Evolutionary conservation across 192 early-diverging fungal species (phyloP).

Genomic region (Allomyces macrogynus): DNA sequence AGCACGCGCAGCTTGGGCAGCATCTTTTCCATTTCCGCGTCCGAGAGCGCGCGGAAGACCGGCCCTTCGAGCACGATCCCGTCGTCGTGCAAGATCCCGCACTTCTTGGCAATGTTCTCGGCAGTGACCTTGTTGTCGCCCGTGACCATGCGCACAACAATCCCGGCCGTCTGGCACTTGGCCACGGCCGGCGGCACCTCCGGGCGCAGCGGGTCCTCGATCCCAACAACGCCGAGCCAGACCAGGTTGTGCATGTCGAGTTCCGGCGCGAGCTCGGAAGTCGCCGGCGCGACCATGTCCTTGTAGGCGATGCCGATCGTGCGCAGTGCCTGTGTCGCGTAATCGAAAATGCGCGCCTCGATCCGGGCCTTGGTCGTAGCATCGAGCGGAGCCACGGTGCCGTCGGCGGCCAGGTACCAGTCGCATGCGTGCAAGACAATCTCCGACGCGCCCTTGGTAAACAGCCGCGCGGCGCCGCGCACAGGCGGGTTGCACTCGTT

Average conservation of each 20-base stretch:
- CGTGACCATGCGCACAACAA: slow-evolving; percentile 77
- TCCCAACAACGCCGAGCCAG: too few relatives aligned
- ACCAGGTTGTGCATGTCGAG: slow-evolving; percentile 29
- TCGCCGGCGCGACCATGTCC: slow-evolving; percentile 16
- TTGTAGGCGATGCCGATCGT: slow-evolving; percentile 51
- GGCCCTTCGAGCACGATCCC: slow-evolving; percentile 59
- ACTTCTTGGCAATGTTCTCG: too few relatives aligned
- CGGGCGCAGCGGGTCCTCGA: too few relatives aligned
- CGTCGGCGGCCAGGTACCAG: slow-evolving; percentile 34
- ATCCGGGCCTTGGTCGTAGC: slow-evolving; percentile 28
- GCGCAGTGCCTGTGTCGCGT: slow-evolving; percentile 49
- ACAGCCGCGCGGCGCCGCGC: too few relatives aligned
- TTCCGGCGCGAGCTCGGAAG: slow-evolving; percentile 24
- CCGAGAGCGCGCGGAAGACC: slow-evolving; percentile 46
- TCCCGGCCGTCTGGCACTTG: slow-evolving; percentile 58
- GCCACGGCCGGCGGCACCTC: too few relatives aligned
- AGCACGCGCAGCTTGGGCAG: too few relatives aligned
- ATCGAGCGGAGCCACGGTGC: slow-evolving; percentile 22
- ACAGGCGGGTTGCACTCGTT: too few relatives aligned
- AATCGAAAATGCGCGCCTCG: too few relatives aligned
- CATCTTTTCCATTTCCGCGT: slow-evolving; percentile 41
- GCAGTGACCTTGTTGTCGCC: slow-evolving; percentile 75
- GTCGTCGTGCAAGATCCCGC: slow-evolving; percentile 51
- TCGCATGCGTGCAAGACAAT: too few relatives aligned
- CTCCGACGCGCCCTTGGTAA: too few relatives aligned